A percentile compares a stretch with the other conserved stretches of the same genome.
Evolutionary conservation across 78 protist species (phyloP).

Genomic region (Dictyostelium intermedium): DNA sequence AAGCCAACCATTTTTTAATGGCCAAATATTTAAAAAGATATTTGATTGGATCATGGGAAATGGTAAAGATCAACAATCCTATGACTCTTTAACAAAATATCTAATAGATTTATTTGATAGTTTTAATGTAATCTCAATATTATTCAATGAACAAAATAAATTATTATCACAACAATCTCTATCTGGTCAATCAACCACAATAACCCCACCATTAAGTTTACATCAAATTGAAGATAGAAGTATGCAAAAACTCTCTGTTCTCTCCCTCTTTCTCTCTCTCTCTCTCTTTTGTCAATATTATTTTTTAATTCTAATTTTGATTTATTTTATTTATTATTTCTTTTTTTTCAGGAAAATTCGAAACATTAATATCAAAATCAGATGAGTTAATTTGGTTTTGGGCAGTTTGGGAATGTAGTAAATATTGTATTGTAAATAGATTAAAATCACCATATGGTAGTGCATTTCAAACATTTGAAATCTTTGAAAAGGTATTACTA

Average conservation of each 20-base stretch:
- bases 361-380: slow-evolving; percentile 11
- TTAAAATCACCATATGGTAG: slow-evolving; percentile 64
- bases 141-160: neutral
- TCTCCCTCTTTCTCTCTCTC: neutral
- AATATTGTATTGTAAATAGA: slow-evolving; percentile 48
- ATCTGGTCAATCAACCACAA: neutral
- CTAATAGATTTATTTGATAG: slow-evolving; percentile 19
- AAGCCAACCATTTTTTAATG: neutral
- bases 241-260: neutral
- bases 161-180: neutral
- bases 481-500: slow-evolving; percentile 28
- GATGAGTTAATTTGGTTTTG: slow-evolving; percentile 67
- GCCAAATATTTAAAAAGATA: slow-evolving; percentile 21
- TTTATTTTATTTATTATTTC: neutral
- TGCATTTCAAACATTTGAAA: slow-evolving; percentile 48
- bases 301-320: no score
- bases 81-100: neutral
- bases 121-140: neutral
- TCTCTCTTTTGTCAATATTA: neutral
- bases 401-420: slow-evolving; percentile 61
- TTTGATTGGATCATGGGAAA: slow-evolving; percentile 34
- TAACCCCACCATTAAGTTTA: neutral
- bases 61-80: neutral
- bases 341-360: slow-evolving; percentile 7
- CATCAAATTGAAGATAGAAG: neutral